Evolutionary conservation across 2,329 filamentous ascomycete genomes (phyloP).

Genomic region (Scleromitrula shiraiana): DNA sequence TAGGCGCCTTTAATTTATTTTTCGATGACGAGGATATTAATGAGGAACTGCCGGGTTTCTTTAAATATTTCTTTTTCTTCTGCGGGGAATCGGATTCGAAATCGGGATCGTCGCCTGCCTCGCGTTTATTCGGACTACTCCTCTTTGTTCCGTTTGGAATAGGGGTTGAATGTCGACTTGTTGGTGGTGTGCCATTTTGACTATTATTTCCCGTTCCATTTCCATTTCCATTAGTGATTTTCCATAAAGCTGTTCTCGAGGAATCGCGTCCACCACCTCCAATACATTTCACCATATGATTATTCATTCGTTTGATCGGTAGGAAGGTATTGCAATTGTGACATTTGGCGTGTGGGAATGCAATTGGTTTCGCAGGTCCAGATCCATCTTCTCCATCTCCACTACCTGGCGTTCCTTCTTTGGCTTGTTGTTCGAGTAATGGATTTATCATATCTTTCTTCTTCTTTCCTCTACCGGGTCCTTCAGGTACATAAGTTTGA

Average conservation of each 20-base stretch:
- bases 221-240: constrained; percentile 50
- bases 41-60: constrained; percentile 15
- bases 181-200: constrained; percentile 50
- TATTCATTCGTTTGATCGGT: constrained; percentile 56
- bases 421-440: constrained; percentile 19
- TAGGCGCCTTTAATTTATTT: constrained; percentile 23
- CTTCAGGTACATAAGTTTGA: constrained; percentile 69
- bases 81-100: constrained; percentile 24
- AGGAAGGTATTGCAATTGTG: constrained; percentile 61
- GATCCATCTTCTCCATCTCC: constrained; percentile 40
- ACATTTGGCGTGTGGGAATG: constrained; percentile 58
- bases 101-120: constrained; percentile 27
- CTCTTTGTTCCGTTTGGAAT: constrained; percentile 23
- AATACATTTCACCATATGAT: constrained; percentile 62
- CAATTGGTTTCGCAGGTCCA: constrained; percentile 51
- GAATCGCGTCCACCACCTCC: constrained; percentile 57
- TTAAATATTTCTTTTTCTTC: constrained; percentile 26
- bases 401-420: constrained; percentile 33
- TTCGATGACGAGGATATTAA: too few species aligned
- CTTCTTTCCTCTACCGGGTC: constrained; percentile 70
- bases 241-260: constrained; percentile 53
- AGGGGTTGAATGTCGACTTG: constrained; percentile 56
- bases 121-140: constrained; percentile 27
- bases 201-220: constrained; percentile 30
- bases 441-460: constrained; percentile 65